These are phyloP conservation scores for Xylariaceae sp. DNA, from an alignment of 2,329 filamentous ascomycete genomes.

Conservation along the genomic window DNA sequence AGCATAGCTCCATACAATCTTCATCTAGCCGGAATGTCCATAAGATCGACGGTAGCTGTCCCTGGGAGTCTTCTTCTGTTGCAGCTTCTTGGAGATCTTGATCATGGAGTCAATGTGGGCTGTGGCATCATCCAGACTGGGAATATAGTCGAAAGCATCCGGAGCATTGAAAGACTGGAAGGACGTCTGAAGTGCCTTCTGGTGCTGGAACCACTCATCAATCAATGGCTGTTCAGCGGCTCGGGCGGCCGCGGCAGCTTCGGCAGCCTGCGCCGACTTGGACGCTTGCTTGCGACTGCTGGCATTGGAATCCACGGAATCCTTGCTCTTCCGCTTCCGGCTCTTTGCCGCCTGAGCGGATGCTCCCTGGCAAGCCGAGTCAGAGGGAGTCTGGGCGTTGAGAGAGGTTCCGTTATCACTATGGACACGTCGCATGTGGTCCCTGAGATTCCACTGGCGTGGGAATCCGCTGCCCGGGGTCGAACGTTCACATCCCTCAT, in stretches of 20 bases:
- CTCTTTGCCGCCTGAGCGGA: constrained; percentile 38
- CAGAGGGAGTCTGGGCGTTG: constrained; percentile 32
- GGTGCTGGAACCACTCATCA: constrained; percentile 57
- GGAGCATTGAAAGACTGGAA: constrained; percentile 45
- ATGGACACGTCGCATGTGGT: constrained; percentile 97
- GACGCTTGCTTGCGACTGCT: constrained; percentile 46
- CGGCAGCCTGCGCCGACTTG: constrained; percentile 33
- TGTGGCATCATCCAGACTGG: constrained; percentile 48
- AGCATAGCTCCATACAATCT: constrained; percentile 25
- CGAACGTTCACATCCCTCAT: constrained; percentile 80
- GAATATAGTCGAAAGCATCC: constrained; percentile 47
- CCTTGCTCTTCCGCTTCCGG: constrained; percentile 53
- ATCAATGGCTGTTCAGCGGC: constrained; percentile 39
- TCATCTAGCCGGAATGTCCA: constrained; percentile 34
- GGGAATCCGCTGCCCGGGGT: constrained; percentile 83
- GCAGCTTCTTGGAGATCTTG: constrained; percentile 41
- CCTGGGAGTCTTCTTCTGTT: constrained; percentile 30
- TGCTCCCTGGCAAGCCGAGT: constrained; percentile 33
- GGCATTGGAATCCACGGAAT: constrained; percentile 36
- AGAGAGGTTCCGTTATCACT: constrained; percentile 48
- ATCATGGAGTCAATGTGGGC: constrained; percentile 47
- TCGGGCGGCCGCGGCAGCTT: constrained; percentile 30
- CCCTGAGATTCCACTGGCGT: constrained; percentile 88
- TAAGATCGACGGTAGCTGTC: constrained; percentile 33
- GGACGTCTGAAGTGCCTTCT: constrained; percentile 56